Conservation (phyloP, 176 grass and related monocot species). For the Chloris gayana region DNA sequence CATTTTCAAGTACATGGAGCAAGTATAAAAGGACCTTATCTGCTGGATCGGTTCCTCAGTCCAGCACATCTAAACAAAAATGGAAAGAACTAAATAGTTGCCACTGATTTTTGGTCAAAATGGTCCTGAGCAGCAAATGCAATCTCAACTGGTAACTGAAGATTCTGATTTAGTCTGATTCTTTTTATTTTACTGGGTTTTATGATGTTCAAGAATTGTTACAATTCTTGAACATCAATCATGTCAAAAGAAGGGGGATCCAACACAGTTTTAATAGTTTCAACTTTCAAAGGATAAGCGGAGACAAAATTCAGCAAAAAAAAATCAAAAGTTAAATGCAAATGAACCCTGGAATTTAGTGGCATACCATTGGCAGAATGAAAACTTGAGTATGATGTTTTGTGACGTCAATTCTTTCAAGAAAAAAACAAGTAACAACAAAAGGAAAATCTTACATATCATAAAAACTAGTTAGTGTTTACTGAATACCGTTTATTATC, state of each 20-base stretch:
- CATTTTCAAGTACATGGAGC: background rate
- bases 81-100: background rate
- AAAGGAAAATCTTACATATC: background rate
- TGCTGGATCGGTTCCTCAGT: background rate
- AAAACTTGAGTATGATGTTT: background rate
- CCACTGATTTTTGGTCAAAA: background rate
- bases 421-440: background rate
- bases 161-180: background rate
- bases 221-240: background rate
- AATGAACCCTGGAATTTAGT: conserved; percentile 5
- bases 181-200: background rate
- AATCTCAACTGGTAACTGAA: background rate
- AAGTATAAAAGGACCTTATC: background rate
- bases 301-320: background rate
- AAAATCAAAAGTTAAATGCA: background rate
- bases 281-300: background rate
- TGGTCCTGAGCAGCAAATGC: background rate
- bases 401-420: background rate
- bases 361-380: background rate
- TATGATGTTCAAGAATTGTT: background rate
- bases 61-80: background rate
- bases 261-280: conserved; percentile 9
- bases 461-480: conserved; percentile 21
- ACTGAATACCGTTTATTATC: background rate
- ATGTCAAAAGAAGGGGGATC: background rate